Conservation (phyloP, 129 eudicot genomes). For the Tanacetum coccineum region DNA sequence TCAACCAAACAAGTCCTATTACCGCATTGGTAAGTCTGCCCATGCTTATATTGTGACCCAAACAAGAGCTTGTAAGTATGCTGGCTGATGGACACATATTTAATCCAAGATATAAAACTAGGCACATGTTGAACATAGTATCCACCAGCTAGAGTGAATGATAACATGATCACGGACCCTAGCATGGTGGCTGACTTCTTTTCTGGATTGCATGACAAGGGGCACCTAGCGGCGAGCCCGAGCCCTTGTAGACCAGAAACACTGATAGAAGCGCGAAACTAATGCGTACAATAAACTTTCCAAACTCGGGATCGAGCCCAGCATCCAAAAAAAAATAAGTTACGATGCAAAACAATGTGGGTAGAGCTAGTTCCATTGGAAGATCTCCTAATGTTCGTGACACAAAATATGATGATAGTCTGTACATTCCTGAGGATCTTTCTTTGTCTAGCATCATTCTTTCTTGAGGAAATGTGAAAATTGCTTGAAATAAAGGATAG, state of each 20-base stretch:
- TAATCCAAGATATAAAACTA: constrained; percentile 66
- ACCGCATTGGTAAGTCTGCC: constrained; percentile 60
- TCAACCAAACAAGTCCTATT: constrained; percentile 44
- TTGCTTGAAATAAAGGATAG: constrained; percentile 69
- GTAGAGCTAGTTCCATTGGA: constrained; percentile 78
- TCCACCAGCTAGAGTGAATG: constrained; percentile 63
- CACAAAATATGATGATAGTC: constrained; percentile 70
- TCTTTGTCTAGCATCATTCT: constrained; percentile 64
- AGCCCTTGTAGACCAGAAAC: constrained; percentile 70
- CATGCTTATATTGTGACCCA: constrained; percentile 54
- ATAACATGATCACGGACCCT: constrained; percentile 66
- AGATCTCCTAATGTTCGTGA: constrained; percentile 62
- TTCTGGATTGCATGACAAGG: constrained; percentile 66
- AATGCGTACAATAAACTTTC: constrained; percentile 41
- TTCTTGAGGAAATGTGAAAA: constrained; percentile 84
- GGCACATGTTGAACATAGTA: constrained; percentile 78
- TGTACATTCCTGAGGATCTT: constrained; percentile 82
- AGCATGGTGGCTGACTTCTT: constrained; percentile 47
- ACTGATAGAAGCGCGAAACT: constrained; percentile 35
- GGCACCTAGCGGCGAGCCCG: constrained; percentile 89
- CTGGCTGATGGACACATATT: constrained; percentile 52
- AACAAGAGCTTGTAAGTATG: constrained; percentile 60
- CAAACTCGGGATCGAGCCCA: constrained; percentile 47
- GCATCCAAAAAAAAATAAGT: constrained; percentile 94
- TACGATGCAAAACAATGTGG: constrained; percentile 51